A percentile compares a stretch with the other conserved stretches of the same genome.
phyloP scores from a whole-genome alignment of 2,329 filamentous ascomycete genomes.

The Ascochyta koolunga region DNA sequence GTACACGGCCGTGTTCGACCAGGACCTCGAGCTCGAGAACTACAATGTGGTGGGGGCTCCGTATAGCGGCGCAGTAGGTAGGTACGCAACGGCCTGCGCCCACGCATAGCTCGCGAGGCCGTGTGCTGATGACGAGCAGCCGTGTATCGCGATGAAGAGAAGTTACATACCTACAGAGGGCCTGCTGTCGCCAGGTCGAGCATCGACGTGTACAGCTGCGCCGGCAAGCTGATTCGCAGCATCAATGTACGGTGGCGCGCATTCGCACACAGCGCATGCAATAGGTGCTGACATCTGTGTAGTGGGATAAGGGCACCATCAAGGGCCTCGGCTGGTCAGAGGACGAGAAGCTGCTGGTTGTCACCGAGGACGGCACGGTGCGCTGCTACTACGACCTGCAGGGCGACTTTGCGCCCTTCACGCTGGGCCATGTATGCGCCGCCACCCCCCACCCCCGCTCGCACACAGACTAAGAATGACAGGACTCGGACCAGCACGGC shows the following conservation, averaged over 20 bases:
- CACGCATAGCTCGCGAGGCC: background rate
- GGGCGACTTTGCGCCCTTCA: constrained; percentile 93
- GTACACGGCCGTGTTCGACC: constrained; percentile 91
- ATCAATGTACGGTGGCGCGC: constrained; percentile 57
- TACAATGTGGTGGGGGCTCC: constrained; percentile 90
- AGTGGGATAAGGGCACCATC: constrained; percentile 90
- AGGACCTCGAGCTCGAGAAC: constrained; percentile 92
- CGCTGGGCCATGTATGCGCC: constrained; percentile 70
- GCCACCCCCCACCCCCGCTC: background rate
- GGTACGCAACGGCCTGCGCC: constrained; percentile 21
- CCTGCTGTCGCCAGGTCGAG: constrained; percentile 75
- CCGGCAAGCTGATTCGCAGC: constrained; percentile 83
- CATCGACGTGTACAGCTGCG: constrained; percentile 93
- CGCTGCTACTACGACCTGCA: constrained; percentile 91
- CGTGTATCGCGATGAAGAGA: constrained; percentile 85
- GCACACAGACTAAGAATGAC: background rate
- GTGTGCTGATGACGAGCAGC: constrained; percentile 59
- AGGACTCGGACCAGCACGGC: constrained; percentile 79
- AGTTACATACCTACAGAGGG: constrained; percentile 78
- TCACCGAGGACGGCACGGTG: constrained; percentile 88
- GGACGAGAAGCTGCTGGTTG: constrained; percentile 87
- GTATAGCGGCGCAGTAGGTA: constrained; percentile 92
- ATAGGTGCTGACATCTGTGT: constrained; percentile 5
- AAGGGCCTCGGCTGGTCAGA: constrained; percentile 95
- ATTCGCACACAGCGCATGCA: constrained; percentile 45